Percentiles rank a stretch among this genome's conserved stretches.
Conservation (phyloP, 225 moss, liverwort and hornwort species). For the Takakia lepidozioides region DNA sequence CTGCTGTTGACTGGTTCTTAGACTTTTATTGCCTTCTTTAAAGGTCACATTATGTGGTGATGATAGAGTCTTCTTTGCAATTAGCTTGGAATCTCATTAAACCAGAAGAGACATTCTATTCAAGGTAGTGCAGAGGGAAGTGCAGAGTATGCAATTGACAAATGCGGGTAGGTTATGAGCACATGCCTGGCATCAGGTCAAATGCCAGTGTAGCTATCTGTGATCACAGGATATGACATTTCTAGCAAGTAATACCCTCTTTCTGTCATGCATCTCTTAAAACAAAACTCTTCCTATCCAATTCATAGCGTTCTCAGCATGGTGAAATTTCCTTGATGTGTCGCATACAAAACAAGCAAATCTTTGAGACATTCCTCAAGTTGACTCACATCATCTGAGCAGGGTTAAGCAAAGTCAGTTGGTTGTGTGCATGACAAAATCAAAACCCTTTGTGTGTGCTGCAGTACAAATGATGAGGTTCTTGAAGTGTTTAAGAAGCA, state of each 20-base stretch:
- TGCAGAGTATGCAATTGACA: not conserved
- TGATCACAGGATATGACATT: too few species aligned
- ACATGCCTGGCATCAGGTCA: too few species aligned
- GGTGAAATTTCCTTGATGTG: not conserved
- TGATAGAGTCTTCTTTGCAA: not conserved
- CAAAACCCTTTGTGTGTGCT: conserved; percentile 7
- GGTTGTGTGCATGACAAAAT: not conserved
- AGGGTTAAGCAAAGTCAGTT: not conserved
- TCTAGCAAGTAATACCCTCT: too few species aligned
- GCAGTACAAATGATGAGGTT: conserved; percentile 85
- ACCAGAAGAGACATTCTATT: not conserved
- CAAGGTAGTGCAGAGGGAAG: not conserved
- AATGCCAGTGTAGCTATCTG: too few species aligned
- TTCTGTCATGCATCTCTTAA: too few species aligned
- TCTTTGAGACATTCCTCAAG: not conserved
- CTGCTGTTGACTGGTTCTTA: too few species aligned
- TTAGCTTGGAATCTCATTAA: not conserved
- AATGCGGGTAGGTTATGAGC: too few species aligned
- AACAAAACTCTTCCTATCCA: too few species aligned
- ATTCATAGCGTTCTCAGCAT: not conserved
- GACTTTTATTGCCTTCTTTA: not conserved
- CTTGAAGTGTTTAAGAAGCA: conserved; percentile 69
- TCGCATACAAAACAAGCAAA: not conserved
- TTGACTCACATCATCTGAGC: too few species aligned
- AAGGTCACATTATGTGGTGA: not conserved